Evolutionary conservation across 768 basidiomycete species (phyloP).

Genomic region (Hebeloma cylindrosporum): DNA sequence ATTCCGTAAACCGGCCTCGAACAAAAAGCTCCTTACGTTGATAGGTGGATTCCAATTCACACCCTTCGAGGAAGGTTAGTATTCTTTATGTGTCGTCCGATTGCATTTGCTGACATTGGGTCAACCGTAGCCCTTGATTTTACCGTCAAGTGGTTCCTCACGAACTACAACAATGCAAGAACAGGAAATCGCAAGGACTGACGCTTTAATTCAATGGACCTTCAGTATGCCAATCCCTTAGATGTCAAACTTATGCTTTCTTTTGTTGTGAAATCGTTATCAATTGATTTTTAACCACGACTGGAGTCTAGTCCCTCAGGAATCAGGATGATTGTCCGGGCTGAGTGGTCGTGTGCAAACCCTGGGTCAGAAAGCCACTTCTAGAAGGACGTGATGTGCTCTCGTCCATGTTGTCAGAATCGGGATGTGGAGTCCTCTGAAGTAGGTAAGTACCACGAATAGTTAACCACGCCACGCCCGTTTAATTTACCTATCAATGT

Average conservation of each 20-base stretch:
- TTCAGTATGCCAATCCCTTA: constrained; percentile 2
- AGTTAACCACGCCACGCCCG: too few species aligned
- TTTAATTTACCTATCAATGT: too few species aligned
- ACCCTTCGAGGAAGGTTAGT: constrained; percentile 79
- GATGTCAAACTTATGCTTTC: too few species aligned
- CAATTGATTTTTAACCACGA: background rate
- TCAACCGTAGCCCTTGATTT: constrained; percentile 61
- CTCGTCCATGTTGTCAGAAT: too few species aligned
- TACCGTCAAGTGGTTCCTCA: constrained; percentile 84
- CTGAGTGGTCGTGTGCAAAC: too few species aligned
- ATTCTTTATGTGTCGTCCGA: background rate
- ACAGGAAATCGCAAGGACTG: constrained; percentile 35
- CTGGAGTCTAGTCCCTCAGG: background rate
- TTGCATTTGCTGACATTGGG: background rate
- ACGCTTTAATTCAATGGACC: background rate
- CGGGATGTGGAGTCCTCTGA: too few species aligned
- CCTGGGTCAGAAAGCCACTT: too few species aligned
- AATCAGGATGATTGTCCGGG: background rate
- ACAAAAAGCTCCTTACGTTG: constrained; percentile 76
- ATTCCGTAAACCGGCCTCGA: constrained; percentile 95
- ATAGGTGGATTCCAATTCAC: constrained; percentile 88
- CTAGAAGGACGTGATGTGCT: too few species aligned
- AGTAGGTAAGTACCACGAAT: too few species aligned
- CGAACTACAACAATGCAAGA: constrained; percentile 74
- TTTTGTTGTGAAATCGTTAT: background rate